These are phyloP conservation scores for Epichloe hybrida DNA, from an alignment of 2,329 filamentous ascomycete species.

Conservation along the genomic window DNA sequence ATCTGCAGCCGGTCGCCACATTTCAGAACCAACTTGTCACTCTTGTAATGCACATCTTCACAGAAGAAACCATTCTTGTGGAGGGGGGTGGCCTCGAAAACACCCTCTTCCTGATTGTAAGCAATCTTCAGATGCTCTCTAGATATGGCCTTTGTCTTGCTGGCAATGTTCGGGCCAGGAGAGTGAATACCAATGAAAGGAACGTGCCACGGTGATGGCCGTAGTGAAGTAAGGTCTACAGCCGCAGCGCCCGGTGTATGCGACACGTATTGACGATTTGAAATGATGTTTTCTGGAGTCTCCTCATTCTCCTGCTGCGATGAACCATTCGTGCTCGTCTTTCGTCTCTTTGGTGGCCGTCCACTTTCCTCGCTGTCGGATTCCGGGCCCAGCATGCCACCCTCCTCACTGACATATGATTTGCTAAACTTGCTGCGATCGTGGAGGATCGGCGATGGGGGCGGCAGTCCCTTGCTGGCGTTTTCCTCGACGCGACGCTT, in stretches of 20 bases:
- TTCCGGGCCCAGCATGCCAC: constrained; percentile 52
- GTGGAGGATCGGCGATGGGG: constrained; percentile 35
- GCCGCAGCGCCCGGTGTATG: constrained; percentile 45
- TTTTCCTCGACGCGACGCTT: constrained; percentile 33
- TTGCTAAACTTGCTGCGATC: constrained; percentile 44
- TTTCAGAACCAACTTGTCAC: constrained; percentile 41
- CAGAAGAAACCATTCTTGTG: constrained; percentile 58
- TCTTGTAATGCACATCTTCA: constrained; percentile 44
- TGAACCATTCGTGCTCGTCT: constrained; percentile 30
- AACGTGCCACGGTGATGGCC: constrained; percentile 47
- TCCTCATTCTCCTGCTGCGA: constrained; percentile 29
- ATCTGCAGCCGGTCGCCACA: constrained; percentile 58
- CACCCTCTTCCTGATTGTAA: constrained; percentile 48
- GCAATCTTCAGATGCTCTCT: constrained; percentile 59
- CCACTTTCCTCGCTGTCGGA: constrained; percentile 40
- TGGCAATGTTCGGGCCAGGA: constrained; percentile 44
- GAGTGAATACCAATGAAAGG: constrained; percentile 63
- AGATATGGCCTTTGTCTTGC: constrained; percentile 59
- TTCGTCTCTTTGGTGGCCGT: constrained; percentile 34
- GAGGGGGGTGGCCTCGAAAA: constrained; percentile 50
- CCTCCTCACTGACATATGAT: constrained; percentile 56
- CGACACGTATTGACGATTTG: constrained; percentile 46
- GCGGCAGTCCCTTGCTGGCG: constrained; percentile 33
- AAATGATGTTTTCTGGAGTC: constrained; percentile 33
- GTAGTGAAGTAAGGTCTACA: constrained; percentile 44